Evolutionary conservation across 2,329 filamentous ascomycete genomes (phyloP), one percentile per base, ranked within the genome.

Genomic region (Epicoccum nigrum): DNA sequence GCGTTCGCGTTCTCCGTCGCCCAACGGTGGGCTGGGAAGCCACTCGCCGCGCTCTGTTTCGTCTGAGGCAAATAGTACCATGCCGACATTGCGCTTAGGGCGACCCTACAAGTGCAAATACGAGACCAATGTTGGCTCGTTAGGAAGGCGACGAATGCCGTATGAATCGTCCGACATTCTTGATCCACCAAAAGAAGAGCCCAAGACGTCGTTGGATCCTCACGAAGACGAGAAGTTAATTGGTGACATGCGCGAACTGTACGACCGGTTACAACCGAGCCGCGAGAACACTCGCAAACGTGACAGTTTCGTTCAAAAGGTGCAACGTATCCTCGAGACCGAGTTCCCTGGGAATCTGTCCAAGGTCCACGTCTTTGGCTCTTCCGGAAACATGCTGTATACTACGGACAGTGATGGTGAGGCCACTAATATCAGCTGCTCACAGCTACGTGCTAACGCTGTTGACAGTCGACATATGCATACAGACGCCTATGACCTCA

Each of bases 321-420:
- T 99, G 65, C 89, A 96, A 74, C 87, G 83, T 60, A 84, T 97
- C 32, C 86, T 99, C 70, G 94, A 95, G 66, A 83, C 89, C 7
- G 86, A 95, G 69, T 99, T 93, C 90, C 94, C 94, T 1, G 91
- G 89, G 1, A 88, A 91, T 65, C 83, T 95, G 55, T 97, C 97
- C 67, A 86, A 84, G 60, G 94, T 97, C 28, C 88, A 94, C 71
- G 85, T 97, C 13, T 99, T 99, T 81, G 94, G 94, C n/a, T 97
- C 94, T 4, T 97, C 94, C 4, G 94, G 94, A 39, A 99, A 99
- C 74, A 78, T 94, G 72, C 79, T 99, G 49, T 97, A 92, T 74
- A 96, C 93, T 27, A 92, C 91, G 73, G 92, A 97, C 69, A 99
- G 94, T 44, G 94, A 99, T 78, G 90, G 92, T 96, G 79, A 65